A percentile compares a stretch with the other conserved stretches of the same genome.
Conservation (phyloP, 352 stramenopile genomes). For the Globisporangium barbulae region DNA sequence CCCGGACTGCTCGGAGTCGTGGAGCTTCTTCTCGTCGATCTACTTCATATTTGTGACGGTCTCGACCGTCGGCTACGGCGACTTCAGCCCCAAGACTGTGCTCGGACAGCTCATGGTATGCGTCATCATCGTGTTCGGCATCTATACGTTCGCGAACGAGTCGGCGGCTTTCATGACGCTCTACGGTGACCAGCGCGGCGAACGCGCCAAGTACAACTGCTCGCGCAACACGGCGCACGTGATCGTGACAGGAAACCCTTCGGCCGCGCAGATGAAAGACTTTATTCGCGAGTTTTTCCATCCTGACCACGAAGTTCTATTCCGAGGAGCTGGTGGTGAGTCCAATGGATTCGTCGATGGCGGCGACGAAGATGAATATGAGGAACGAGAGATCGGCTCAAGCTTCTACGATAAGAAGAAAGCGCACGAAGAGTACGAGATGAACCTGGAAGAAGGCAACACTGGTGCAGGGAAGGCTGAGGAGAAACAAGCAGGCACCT, state of each 20-base stretch:
- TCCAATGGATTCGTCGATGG: slow-evolving; percentile 14
- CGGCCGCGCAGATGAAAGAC: slow-evolving; percentile 73
- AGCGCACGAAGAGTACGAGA: not conserved
- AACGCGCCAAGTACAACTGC: slow-evolving; percentile 53
- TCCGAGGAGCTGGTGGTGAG: slow-evolving; percentile 17
- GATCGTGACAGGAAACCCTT: slow-evolving; percentile 84
- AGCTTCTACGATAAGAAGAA: slow-evolving; percentile 4
- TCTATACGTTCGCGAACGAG: slow-evolving; percentile 86
- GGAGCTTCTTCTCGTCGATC: slow-evolving; percentile 86
- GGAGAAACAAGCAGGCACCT: not conserved
- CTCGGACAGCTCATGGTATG: slow-evolving; percentile 74
- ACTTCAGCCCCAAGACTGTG: slow-evolving; percentile 84
- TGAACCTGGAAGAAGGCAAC: slow-evolving; percentile 15
- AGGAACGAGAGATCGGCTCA: not conserved
- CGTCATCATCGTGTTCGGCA: slow-evolving; percentile 82
- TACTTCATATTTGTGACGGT: slow-evolving; percentile 91
- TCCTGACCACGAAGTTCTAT: slow-evolving; percentile 64
- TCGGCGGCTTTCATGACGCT: slow-evolving; percentile 75
- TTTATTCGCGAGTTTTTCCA: slow-evolving; percentile 90
- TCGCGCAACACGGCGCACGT: slow-evolving; percentile 73
- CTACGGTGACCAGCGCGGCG: slow-evolving; percentile 64
- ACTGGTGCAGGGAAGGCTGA: not conserved
- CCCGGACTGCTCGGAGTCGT: slow-evolving; percentile 66
- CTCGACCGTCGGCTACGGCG: slow-evolving; percentile 83
- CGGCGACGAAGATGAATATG: slow-evolving; percentile 14